Conservation (phyloP, 345 rosid genomes). For the Lumnitzera racemosa region DNA sequence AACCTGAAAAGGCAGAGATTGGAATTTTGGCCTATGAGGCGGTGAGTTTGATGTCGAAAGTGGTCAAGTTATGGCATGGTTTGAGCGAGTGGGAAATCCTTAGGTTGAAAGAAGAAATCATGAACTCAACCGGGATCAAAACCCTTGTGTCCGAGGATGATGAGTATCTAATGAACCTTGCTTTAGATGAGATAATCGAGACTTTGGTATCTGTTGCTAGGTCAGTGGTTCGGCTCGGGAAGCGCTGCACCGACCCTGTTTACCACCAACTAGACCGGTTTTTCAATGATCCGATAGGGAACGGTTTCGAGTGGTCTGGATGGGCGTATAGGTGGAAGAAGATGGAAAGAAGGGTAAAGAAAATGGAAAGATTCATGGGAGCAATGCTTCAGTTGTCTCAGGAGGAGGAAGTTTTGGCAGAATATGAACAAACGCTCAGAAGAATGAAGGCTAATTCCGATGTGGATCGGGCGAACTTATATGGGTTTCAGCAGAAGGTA, state of each 20-base stretch:
- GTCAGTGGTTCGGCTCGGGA: constrained; percentile 47
- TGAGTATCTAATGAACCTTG: constrained; percentile 41
- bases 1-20: constrained; percentile 26
- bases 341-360: constrained; percentile 67
- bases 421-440: constrained; percentile 46
- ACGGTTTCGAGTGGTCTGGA: constrained; percentile 37
- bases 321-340: constrained; percentile 53
- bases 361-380: constrained; percentile 47
- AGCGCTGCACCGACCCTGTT: constrained; percentile 37
- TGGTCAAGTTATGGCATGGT: constrained; percentile 39
- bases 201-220: constrained; percentile 30
- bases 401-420: constrained; percentile 47
- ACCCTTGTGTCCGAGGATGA: constrained; percentile 42
- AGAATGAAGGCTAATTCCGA: constrained; percentile 38
- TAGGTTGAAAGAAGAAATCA: constrained; percentile 33
- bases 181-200: constrained; percentile 38
- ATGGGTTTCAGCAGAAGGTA: constrained; percentile 42
- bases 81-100: constrained; percentile 31
- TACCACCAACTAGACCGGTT: constrained; percentile 37
- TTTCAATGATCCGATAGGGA: constrained; percentile 27
- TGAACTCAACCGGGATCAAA: constrained; percentile 31
- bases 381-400: constrained; percentile 37
- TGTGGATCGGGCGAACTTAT: constrained; percentile 23
- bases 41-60: constrained; percentile 37
- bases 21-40: constrained; percentile 54